Evolutionary conservation across 2,329 filamentous ascomycete species (phyloP), one percentile per base, ranked within the genome.

Genomic region (Cercospora citrullina): DNA sequence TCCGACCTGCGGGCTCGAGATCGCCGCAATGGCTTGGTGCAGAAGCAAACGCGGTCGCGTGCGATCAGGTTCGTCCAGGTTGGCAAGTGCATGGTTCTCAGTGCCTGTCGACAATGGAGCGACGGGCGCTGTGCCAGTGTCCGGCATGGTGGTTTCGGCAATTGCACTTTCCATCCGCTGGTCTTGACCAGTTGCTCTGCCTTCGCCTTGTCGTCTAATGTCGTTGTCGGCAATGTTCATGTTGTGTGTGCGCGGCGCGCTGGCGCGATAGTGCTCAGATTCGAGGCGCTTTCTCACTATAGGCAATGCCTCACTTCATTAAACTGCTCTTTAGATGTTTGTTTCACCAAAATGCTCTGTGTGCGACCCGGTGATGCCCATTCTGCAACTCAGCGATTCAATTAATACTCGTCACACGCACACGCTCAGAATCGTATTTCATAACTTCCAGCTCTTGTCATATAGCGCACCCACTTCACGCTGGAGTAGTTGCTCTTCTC

Each of bases 401-500:
- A 12, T 7, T 7, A 23, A 51, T 18, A 23, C 12, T 2, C 23
- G 28, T 26, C 10, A 7, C 55, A 21, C 18, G 18, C 16, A 59
- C n/a, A 59, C 12, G 33, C 26, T 69, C 66, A 75, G 45, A 75
- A 75, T 53, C 76, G 67, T 58, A 99, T 97, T 83, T 99, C 95
- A 80, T 99, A 99, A 80, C 93, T 97, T 30, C 95, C 95, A 16
- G 94, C 95, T 73, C 94, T 89, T 18, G 95, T 99, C 95, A 99
- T 98, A 81, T 99, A 99, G 75, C 95, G 86, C 75, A 99, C 95
- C 95, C 95, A 99, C 81, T 99, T 99, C 60, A 99, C 95, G 77
- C 93, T 97, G 71, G 92, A 96, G 80, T 99, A 99, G 81, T 98
- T 98, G 81, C 88, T 95, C 89, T 99, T 99, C 84, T 99, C 95